Evolutionary conservation across 345 rosid genomes (phyloP).

Genomic region (Arabidopsis arenosa): DNA sequence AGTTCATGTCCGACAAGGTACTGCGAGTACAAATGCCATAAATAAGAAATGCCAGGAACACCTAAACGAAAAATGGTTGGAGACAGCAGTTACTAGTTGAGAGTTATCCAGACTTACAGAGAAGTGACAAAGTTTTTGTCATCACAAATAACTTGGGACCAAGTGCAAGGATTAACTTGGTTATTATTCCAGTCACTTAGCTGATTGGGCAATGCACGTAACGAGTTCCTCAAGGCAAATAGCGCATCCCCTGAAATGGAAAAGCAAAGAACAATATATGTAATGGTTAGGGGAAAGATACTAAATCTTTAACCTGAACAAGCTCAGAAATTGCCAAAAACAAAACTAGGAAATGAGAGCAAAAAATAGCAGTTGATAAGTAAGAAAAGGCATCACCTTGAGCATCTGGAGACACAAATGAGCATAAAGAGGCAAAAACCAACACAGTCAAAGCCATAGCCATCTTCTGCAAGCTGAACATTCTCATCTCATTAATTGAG

Average conservation of each 20-base stretch:
- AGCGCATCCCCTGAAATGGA: constrained; percentile 76
- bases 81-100: not conserved
- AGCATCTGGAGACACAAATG: constrained; percentile 61
- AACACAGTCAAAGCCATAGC: constrained; percentile 52
- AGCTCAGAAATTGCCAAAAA: constrained; percentile 4
- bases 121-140: constrained; percentile 58
- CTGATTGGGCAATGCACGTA: constrained; percentile 57
- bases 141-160: constrained; percentile 83
- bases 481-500: constrained; percentile 37
- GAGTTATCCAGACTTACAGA: constrained; percentile 56
- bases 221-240: constrained; percentile 55
- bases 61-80: not conserved
- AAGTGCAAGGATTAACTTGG: constrained; percentile 92
- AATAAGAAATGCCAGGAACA: too few relatives aligned
- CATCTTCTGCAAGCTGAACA: constrained; percentile 57
- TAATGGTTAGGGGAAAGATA: not conserved
- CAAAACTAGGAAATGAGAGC: not conserved
- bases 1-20: constrained; percentile 77
- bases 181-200: constrained; percentile 81
- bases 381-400: constrained; percentile 65
- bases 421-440: constrained; percentile 55
- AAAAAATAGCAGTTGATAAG: not conserved
- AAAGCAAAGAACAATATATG: not conserved
- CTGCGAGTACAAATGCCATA: constrained; percentile 51
- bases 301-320: not conserved